These are phyloP conservation scores for Fomitiporia mediterranea DNA, from an alignment of 1,284 basidiomycete genomes.

Conservation along the genomic window DNA sequence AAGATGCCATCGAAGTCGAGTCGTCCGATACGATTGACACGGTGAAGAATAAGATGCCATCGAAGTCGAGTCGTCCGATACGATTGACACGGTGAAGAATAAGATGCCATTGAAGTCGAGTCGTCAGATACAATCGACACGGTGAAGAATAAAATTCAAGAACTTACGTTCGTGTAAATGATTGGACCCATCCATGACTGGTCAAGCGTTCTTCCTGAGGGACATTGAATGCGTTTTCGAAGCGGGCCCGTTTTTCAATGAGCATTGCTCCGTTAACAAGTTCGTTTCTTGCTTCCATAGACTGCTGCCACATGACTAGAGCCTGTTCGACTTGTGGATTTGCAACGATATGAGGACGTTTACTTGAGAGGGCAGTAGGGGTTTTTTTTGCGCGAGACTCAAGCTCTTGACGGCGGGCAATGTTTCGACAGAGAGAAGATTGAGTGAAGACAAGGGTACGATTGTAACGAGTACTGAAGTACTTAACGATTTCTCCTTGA, in stretches of 20 bases:
- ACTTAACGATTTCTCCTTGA: neutral
- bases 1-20: too few relatives aligned
- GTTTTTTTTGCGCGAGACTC: neutral
- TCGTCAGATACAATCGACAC: neutral
- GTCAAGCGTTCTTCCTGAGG: slow-evolving; percentile 26
- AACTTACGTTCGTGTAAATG: slow-evolving; percentile 26
- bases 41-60: too few relatives aligned
- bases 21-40: too few relatives aligned
- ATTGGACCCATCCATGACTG: slow-evolving; percentile 29
- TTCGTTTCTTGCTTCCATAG: slow-evolving; percentile 29
- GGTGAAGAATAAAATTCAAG: neutral
- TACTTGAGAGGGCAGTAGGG: slow-evolving; percentile 21
- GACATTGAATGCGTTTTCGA: slow-evolving; percentile 29
- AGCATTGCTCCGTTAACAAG: slow-evolving; percentile 31
- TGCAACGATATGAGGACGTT: slow-evolving; percentile 26
- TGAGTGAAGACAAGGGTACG: neutral
- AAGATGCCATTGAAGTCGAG: neutral
- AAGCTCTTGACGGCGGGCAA: neutral
- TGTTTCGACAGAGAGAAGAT: neutral
- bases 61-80: too few relatives aligned
- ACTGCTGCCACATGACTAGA: slow-evolving; percentile 29
- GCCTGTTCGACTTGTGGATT: slow-evolving; percentile 31
- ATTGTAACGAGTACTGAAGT: neutral
- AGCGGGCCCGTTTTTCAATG: slow-evolving; percentile 26
- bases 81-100: too few relatives aligned